These are phyloP conservation scores for Pichia scutulata DNA, from an alignment of 805 yeast species.

Conservation along the genomic window DNA sequence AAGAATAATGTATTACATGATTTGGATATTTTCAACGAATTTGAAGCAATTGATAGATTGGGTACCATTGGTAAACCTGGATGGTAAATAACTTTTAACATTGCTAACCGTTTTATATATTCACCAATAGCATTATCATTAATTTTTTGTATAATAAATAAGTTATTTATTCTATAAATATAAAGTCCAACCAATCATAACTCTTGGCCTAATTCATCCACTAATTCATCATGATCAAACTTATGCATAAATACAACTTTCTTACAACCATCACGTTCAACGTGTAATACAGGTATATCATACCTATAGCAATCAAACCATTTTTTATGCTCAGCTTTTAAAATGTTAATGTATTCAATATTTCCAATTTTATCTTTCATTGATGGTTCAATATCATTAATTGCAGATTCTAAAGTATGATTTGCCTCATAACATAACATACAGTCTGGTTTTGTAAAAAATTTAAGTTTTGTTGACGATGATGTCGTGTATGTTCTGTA, in stretches of 20 bases:
- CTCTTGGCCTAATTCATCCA: conserved; percentile 41
- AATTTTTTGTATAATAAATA: background rate
- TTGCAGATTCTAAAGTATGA: conserved; percentile 37
- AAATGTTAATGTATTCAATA: conserved; percentile 47
- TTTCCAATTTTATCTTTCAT: conserved; percentile 25
- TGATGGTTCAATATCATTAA: conserved; percentile 21
- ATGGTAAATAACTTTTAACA: background rate
- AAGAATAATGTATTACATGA: background rate
- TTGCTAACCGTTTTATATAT: background rate
- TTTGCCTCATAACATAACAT: conserved; percentile 63
- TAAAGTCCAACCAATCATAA: conserved; percentile 10
- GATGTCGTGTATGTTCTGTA: background rate
- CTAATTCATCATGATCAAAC: conserved; percentile 45
- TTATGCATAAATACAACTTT: conserved; percentile 63
- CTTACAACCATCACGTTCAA: conserved; percentile 42
- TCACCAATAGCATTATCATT: background rate
- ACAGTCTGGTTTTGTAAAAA: conserved; percentile 66
- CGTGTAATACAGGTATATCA: conserved; percentile 73
- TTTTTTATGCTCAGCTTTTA: conserved; percentile 45
- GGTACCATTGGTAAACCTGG: conserved; percentile 4
- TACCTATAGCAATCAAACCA: conserved; percentile 69
- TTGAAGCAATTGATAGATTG: conserved; percentile 8
- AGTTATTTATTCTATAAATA: background rate
- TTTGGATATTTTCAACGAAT: conserved; percentile 11
- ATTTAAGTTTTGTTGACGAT: conserved; percentile 32